Evolutionary conservation across 1,139 yeast species (phyloP), one percentile per base, ranked within the genome.

Genomic region (Sugiyamaella pinicola): DNA sequence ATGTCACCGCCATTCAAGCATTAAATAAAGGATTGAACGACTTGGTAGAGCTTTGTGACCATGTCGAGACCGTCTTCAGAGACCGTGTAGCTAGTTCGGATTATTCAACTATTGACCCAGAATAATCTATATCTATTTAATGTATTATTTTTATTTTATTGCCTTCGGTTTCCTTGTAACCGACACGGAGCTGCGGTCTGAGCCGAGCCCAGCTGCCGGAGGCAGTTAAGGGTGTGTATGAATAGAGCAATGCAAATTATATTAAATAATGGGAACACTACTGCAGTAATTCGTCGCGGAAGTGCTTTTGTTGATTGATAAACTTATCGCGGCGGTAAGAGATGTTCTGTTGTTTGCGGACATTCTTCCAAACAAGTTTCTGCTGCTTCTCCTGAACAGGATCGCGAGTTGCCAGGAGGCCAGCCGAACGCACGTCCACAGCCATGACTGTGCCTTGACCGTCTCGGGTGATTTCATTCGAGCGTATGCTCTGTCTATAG

Each of bases 371-470:
- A 7, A 78, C 81, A 66, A 87, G 79, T 79, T 88, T 88, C 71
- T 83, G 83, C 38, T 75, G 76, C 47, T 83, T 81, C 49, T 82
- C 73, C 54, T 79, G 80, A 33, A 69, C 70, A 18, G 69, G 66
- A 41, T 68, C 70, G n/a, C 64, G 60, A n/a, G 64, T 54, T 70
- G 69, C 80, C 78, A 65, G 80, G 80, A 61, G 75, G 70, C 48
- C 80, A 71, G 46, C 79, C 69, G 59, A 77, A 72, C 96, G 82
- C 2, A 91, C 81, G 67, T 91, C 97, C 2, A 96, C 97, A 31
- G 97, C 96, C 66, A 88, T 79, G 26, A 93, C 85, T 0, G 98
- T 93, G 60, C 96, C 95, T 73, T 89, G 96, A 46, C 96, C 98
- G 68, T 90, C 96, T 29, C 85, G 78, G 41, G 85, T 76, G 48